Conservation (phyloP, 2,329 filamentous ascomycete genomes). For the Sporothrix inflata region DNA sequence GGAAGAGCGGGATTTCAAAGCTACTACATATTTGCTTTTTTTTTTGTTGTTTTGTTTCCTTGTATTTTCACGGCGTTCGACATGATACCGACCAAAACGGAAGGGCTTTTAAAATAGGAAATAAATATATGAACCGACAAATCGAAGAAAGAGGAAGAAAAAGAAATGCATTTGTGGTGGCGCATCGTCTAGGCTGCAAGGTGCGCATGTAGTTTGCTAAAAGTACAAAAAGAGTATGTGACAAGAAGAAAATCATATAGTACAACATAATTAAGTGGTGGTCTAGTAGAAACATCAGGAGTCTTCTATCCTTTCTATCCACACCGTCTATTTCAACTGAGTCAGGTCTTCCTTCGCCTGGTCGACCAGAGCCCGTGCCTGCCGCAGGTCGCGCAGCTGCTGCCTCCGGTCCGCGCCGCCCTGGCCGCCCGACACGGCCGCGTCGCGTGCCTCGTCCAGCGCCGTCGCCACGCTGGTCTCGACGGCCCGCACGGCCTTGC, state of each 20-base stretch:
- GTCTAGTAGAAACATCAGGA: background rate
- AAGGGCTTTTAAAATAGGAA: slow-evolving; percentile 9
- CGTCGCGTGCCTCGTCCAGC: slow-evolving; percentile 44
- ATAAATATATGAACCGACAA: background rate
- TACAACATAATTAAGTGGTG: slow-evolving; percentile 12
- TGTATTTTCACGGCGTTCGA: slow-evolving; percentile 16
- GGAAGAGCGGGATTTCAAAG: background rate
- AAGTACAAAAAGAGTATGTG: slow-evolving; percentile 17
- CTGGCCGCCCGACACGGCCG: slow-evolving; percentile 18
- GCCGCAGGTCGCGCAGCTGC: slow-evolving; percentile 42
- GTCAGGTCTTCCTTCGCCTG: slow-evolving; percentile 54
- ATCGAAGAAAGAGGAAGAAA: background rate
- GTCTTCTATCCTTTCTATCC: background rate
- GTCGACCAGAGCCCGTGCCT: slow-evolving; percentile 50
- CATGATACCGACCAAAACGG: slow-evolving; percentile 11
- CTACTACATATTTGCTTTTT: background rate
- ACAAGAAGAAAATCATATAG: slow-evolving; percentile 11
- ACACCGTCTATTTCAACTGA: slow-evolving; percentile 40
- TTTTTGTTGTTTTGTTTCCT: background rate
- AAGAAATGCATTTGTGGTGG: background rate
- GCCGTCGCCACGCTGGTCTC: slow-evolving; percentile 57
- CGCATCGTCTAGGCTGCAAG: slow-evolving; percentile 7
- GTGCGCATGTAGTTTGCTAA: slow-evolving; percentile 11
- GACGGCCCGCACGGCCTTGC: slow-evolving; percentile 62
- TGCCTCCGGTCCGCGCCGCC: slow-evolving; percentile 30